phyloP scores from a whole-genome alignment of 1,284 basidiomycete species.

The Ganoderma leucocontextum region DNA sequence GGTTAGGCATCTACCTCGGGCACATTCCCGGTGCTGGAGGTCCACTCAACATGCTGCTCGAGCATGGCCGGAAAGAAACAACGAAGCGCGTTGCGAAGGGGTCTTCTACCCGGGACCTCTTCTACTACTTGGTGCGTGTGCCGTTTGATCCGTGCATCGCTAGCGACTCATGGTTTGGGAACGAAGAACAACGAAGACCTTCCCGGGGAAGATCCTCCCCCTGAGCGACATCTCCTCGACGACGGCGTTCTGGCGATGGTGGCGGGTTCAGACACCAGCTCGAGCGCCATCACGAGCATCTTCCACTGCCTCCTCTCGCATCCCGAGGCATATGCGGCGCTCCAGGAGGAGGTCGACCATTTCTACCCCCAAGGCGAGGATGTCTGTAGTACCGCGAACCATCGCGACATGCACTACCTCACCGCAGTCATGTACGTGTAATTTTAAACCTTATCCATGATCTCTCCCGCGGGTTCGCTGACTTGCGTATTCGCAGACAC shows the following conservation, averaged over 20 bases:
- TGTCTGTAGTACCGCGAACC: conserved; percentile 28
- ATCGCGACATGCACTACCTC: conserved; percentile 38
- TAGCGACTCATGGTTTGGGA: background rate
- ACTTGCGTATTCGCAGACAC: conserved; percentile 49
- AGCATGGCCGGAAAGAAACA: conserved; percentile 18
- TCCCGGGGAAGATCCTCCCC: conserved; percentile 6
- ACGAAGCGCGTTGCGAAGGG: conserved; percentile 24
- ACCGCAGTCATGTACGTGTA: conserved; percentile 40
- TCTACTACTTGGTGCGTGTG: conserved; percentile 31
- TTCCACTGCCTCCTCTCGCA: conserved; percentile 33
- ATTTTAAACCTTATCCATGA: too few relatives aligned
- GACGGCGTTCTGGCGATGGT: conserved; percentile 25
- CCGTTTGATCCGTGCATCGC: background rate
- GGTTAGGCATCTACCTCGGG: conserved; percentile 31
- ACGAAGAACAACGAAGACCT: conserved; percentile 34
- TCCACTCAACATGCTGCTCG: conserved; percentile 25
- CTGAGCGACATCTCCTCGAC: conserved; percentile 7
- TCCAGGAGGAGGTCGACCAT: conserved; percentile 38
- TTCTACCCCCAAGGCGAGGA: conserved; percentile 37
- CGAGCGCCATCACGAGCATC: conserved; percentile 24
- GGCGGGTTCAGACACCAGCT: conserved; percentile 42
- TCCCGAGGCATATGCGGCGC: conserved; percentile 25
- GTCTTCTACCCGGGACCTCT: conserved; percentile 28
- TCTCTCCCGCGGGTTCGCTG: too few relatives aligned
- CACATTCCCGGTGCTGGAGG: conserved; percentile 22